Percentiles rank a stretch among this genome's conserved stretches.
phyloP scores from a whole-genome alignment of 805 yeast species.

The Lipomyces starkeyi region DNA sequence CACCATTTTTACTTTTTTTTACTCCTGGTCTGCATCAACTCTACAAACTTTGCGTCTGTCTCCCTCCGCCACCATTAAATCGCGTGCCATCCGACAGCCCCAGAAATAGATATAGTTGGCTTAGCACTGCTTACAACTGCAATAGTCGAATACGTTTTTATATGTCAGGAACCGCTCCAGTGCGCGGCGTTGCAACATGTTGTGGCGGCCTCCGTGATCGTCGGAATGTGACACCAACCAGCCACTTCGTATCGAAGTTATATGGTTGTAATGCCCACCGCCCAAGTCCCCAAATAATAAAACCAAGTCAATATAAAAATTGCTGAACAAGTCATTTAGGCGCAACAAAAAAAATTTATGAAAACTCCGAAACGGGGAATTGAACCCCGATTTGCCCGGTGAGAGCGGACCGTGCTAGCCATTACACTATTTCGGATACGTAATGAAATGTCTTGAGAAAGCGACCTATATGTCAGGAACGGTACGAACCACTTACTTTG shows the following conservation, averaged over 20 bases:
- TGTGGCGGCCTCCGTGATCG: background rate
- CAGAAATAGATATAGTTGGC: background rate
- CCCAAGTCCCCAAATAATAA: too few relatives aligned
- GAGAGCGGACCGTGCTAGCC: constrained; percentile 31
- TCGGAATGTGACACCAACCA: background rate
- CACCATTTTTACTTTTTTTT: too few relatives aligned
- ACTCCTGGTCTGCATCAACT: too few relatives aligned
- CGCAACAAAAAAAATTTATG: background rate
- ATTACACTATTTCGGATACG: constrained; percentile 29
- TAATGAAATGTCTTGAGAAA: too few relatives aligned
- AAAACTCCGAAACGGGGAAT: constrained; percentile 28
- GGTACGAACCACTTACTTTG: background rate
- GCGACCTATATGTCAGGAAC: too few relatives aligned
- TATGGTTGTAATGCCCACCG: too few relatives aligned
- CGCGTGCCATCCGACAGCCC: too few relatives aligned
- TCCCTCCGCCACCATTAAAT: too few relatives aligned
- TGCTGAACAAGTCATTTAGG: too few relatives aligned
- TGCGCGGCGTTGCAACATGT: background rate
- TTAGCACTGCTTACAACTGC: background rate
- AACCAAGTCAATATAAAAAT: too few relatives aligned
- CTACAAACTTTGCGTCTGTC: too few relatives aligned
- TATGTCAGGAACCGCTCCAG: background rate
- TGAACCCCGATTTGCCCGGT: constrained; percentile 31
- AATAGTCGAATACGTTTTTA: too few relatives aligned
- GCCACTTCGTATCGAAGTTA: background rate